Conservation (phyloP, 1,139 yeast genomes). For the Nakaseomyces uthaithaninus region DNA sequence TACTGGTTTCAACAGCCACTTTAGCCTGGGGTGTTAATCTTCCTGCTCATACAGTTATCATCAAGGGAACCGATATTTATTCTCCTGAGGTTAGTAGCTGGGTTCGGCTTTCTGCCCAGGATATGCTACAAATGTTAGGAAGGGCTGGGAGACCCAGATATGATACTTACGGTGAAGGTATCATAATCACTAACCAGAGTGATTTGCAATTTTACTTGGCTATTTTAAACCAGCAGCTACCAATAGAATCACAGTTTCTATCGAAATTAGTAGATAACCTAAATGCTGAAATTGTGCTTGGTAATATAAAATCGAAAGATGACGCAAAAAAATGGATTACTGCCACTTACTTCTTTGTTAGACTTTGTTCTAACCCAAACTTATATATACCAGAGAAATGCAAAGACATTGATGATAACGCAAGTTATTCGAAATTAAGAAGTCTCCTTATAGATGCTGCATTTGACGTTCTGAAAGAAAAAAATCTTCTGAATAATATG, state of each 20-base stretch:
- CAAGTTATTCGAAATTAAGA: conserved; percentile 43
- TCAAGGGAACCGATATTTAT: conserved; percentile 90
- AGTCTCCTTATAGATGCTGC: conserved; percentile 73
- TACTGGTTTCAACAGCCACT: conserved; percentile 88
- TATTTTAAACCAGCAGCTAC: conserved; percentile 77
- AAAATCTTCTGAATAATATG: conserved; percentile 49
- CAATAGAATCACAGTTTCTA: conserved; percentile 84
- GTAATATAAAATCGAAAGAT: conserved; percentile 49
- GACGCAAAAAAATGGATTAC: conserved; percentile 79
- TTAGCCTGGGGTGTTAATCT: conserved; percentile 98
- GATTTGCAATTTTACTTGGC: conserved; percentile 87
- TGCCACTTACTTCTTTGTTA: conserved; percentile 66
- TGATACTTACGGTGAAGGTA: conserved; percentile 89
- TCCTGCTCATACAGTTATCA: conserved; percentile 93
- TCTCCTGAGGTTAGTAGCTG: conserved; percentile 85
- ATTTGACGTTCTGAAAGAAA: conserved; percentile 45
- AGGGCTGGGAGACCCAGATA: conserved; percentile 97
- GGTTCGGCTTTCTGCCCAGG: conserved; percentile 88
- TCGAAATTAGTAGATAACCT: conserved; percentile 60
- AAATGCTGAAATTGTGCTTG: conserved; percentile 82
- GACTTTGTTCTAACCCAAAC: conserved; percentile 70
- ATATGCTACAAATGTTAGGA: conserved; percentile 89
- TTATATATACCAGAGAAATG: conserved; percentile 54
- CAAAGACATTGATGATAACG: conserved; percentile 42
- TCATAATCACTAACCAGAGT: conserved; percentile 79